Base-by-base conservation (phyloP, 2,329 filamentous ascomycete species). In the Cercospora canescens region DNA sequence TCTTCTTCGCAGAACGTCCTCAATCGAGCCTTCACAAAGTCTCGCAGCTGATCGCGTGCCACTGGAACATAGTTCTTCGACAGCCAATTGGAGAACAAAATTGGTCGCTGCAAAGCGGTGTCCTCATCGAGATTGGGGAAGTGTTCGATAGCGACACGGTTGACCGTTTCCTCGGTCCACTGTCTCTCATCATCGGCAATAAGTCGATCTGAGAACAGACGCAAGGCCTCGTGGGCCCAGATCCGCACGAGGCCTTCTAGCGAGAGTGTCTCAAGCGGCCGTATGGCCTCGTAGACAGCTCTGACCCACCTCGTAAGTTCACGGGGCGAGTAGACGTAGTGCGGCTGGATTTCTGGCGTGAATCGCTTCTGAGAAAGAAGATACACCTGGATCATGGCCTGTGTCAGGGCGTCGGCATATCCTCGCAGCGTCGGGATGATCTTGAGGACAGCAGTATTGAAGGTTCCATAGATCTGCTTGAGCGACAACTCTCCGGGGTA, bases 1-100 rank as follows among this genome's bases (percentile, higher is more conserved):
- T 99, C 96, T 84, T 99, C 95, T 77, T 99, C 96, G 76, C 95
- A 99, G 85, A 99, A 99, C 0, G 95, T 99, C 83, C 91, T 94
- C 67, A 99, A 87, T 76, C 95, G 90, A 60, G 95, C 95, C 81
- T 97, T 98, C 78, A 99, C 95, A 73, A 98, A 99, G 72, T 98
- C 95, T 72, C 96, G 90, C 39, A 99, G 85, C 75, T 96, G 91
- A 76, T 99, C 95, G 71, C 95, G 91, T 75, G 97, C 93, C 41
- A 99, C 95, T 6, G 95, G 95, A 11, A 98, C 89, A 76, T 99
- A 99, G 78, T 99, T 92, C 87, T 97, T 98, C 12, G 94, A 98
- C 6, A 99, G 86, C 95, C 95, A 99, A 81, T 99, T 99, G 6
- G 96, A 99, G 85, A 96, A 99, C 63, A 99, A 83, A 62, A 99